Evolutionary conservation across 371 early-diverging fungal species (phyloP).

Genomic region (Mortierella sp.): DNA sequence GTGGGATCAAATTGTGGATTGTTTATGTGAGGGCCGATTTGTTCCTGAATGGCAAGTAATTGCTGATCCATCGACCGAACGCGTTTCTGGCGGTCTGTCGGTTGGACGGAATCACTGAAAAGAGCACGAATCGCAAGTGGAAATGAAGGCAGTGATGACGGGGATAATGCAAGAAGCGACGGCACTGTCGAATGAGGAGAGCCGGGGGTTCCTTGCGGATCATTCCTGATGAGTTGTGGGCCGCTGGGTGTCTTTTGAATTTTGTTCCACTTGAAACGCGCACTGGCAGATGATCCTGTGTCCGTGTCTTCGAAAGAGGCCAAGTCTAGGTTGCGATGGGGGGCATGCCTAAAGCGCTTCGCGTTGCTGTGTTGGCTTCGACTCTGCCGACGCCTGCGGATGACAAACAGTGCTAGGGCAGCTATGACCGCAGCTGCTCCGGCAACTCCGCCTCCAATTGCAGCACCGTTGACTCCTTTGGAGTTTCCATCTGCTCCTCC

Average conservation of each 20-base stretch:
- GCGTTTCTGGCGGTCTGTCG: not conserved
- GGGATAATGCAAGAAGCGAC: too few relatives aligned
- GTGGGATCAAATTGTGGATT: not conserved
- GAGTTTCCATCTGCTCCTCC: too few relatives aligned
- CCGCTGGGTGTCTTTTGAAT: not conserved
- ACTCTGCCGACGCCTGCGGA: not conserved
- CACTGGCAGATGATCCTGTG: too few relatives aligned
- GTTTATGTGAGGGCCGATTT: not conserved
- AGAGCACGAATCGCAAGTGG: too few relatives aligned
- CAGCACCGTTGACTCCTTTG: not conserved
- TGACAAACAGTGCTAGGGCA: not conserved
- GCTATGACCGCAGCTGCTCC: not conserved
- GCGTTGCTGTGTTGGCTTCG: not conserved
- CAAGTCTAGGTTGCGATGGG: too few relatives aligned
- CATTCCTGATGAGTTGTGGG: not conserved
- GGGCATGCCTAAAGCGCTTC: not conserved
- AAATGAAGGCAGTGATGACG: too few relatives aligned
- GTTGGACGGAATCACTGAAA: too few relatives aligned
- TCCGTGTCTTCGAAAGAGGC: not conserved
- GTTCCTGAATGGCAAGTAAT: not conserved
- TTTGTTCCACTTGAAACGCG: too few relatives aligned
- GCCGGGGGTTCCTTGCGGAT: too few relatives aligned
- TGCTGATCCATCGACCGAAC: not conserved
- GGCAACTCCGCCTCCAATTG: not conserved
- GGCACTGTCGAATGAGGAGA: too few relatives aligned